Percentiles rank a stretch among this genome's conserved stretches.
These are phyloP conservation scores for Corynespora cassiicola DNA, from an alignment of 2,329 filamentous ascomycete species.

Conservation along the genomic window DNA sequence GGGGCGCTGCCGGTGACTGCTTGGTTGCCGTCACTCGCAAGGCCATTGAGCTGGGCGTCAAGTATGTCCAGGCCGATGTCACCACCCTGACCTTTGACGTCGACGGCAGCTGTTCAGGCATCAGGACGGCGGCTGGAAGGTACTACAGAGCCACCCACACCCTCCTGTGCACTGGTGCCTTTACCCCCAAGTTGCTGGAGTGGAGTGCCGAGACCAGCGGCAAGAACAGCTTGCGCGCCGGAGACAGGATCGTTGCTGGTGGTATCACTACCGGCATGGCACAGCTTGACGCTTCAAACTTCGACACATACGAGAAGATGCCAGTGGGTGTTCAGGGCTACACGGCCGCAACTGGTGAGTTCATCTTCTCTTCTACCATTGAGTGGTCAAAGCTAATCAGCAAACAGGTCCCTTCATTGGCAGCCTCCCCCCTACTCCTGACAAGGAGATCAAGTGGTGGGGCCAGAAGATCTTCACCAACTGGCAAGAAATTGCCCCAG, in stretches of 20 bases:
- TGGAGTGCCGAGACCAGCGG: conserved; percentile 55
- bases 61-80: conserved; percentile 64
- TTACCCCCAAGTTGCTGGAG: conserved; percentile 52
- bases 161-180: conserved; percentile 51
- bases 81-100: conserved; percentile 56
- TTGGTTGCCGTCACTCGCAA: conserved; percentile 62
- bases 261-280: conserved; percentile 60
- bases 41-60: conserved; percentile 62
- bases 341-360: conserved; percentile 28
- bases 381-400: not conserved
- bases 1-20: conserved; percentile 67
- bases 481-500: conserved; percentile 49
- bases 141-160: conserved; percentile 29
- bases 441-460: conserved; percentile 44
- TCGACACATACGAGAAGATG: conserved; percentile 39
- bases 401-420: conserved; percentile 35
- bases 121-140: conserved; percentile 43
- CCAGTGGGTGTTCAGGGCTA: conserved; percentile 41
- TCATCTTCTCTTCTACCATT: not conserved
- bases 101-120: conserved; percentile 48
- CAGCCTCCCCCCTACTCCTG: conserved; percentile 38
- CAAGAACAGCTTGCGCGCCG: conserved; percentile 59
- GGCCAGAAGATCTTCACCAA: conserved; percentile 44
- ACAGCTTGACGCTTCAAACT: conserved; percentile 45
- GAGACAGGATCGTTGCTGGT: conserved; percentile 62